Evolutionary conservation across 805 yeast species (phyloP).

Genomic region (Candida alai): DNA sequence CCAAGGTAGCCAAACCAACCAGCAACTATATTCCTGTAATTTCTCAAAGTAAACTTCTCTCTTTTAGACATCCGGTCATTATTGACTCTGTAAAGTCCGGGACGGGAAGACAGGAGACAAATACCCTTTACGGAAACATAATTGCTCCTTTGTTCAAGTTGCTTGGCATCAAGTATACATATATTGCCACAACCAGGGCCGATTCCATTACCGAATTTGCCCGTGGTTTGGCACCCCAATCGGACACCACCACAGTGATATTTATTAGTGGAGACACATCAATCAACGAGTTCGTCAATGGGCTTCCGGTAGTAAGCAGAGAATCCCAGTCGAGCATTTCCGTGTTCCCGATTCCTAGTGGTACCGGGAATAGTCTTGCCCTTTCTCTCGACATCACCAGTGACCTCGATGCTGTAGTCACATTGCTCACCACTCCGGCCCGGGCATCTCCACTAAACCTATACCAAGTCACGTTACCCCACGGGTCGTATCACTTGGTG

Average conservation of each 20-base stretch:
- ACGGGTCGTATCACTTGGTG: conserved; percentile 19
- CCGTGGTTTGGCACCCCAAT: conserved; percentile 15
- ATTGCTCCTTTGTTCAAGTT: conserved; percentile 45
- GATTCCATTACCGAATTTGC: conserved; percentile 43
- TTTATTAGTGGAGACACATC: conserved; percentile 87
- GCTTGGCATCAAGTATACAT: conserved; percentile 33
- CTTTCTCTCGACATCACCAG: conserved; percentile 48
- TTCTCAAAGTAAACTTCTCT: too few relatives aligned
- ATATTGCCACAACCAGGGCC: conserved; percentile 40
- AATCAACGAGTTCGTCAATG: conserved; percentile 69
- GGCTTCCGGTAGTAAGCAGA: conserved; percentile 15
- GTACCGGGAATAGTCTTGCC: conserved; percentile 84
- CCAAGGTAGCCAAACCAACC: too few relatives aligned
- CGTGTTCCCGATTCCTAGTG: conserved; percentile 58
- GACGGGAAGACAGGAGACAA: conserved; percentile 28
- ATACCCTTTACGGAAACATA: conserved; percentile 38
- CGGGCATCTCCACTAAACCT: conserved; percentile 36
- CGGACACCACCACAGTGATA: conserved; percentile 40
- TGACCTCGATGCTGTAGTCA: conserved; percentile 15
- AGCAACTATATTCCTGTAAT: too few relatives aligned
- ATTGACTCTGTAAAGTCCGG: conserved; percentile 54
- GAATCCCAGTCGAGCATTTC: conserved; percentile 11
- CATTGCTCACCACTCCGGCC: conserved; percentile 15
- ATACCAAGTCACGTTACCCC: conserved; percentile 43
- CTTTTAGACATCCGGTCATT: conserved; percentile 15